A percentile compares a stretch with the other conserved stretches of the same genome.
Evolutionary conservation across 495 filamentous ascomycete species (phyloP).

Genomic region (Lasiosphaeris hirsuta): DNA sequence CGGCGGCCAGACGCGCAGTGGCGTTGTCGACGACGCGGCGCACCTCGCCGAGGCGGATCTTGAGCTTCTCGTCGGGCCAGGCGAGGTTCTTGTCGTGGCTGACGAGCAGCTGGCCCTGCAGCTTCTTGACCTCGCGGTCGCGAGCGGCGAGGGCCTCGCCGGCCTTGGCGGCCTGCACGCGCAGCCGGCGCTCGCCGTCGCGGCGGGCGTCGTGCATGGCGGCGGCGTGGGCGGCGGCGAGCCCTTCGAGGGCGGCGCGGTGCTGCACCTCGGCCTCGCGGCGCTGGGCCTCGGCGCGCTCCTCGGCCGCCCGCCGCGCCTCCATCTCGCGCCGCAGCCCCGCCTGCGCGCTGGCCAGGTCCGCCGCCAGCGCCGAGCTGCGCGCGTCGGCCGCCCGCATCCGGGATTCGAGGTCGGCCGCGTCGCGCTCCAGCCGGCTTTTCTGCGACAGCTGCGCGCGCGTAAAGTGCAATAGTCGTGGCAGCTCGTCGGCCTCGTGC

Average conservation of each 20-base stretch:
- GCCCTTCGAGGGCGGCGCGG: no score
- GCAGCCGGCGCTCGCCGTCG: neutral
- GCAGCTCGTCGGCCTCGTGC: neutral
- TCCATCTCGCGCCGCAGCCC: no score
- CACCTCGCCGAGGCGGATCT: neutral
- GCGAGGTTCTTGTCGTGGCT: slow-evolving; percentile 2
- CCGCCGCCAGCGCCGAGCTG: neutral
- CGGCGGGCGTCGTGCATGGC: neutral
- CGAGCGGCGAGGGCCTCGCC: neutral
- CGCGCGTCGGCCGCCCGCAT: neutral
- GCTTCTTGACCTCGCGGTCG: neutral
- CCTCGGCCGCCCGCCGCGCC: no score
- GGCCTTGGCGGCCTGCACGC: neutral
- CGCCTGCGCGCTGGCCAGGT: neutral
- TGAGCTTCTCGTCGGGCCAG: slow-evolving; percentile 5
- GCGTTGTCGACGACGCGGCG: neutral
- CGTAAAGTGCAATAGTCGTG: neutral
- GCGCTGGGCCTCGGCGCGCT: no score
- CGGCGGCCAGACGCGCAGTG: neutral
- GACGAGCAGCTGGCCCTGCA: neutral
- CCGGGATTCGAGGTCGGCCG: neutral
- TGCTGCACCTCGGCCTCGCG: no score
- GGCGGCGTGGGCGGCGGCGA: neutral
- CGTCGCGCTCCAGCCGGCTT: neutral
- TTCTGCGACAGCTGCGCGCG: neutral